Base-by-base conservation (phyloP, 345 rosid species). In the Streptanthus diversifolius region DNA sequence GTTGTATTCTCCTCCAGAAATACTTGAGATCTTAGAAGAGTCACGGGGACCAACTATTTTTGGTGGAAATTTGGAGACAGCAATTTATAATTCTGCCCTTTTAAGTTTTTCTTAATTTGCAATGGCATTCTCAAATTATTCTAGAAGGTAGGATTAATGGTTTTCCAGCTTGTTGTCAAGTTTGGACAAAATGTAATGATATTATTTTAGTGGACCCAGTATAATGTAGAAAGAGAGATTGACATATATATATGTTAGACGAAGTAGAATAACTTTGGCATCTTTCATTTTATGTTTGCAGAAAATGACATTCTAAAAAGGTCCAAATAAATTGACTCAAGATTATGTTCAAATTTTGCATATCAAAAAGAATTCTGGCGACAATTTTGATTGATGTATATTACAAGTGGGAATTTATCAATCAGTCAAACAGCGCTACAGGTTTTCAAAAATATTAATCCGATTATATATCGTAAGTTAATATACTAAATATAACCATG, bases 291-390 rank as follows among this genome's bases (percentile, higher is more conserved):
- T 52, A 68, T 41, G 24, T 43, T 61, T 52, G 41, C 33, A 41
- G 74, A 68, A 75, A 75, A 68, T 25, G 74, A 67, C 63, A 53
- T 75, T 61, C 79, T 67, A 40, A 60, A 74, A 51, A 41, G 15
- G 47, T 48, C 53, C 53, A 66, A 67, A 60, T 60, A 67, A 60
- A 60, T 40, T 32, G 48, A 51, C 73, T 36, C 30, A 7, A 67
- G 47, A 19, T 47, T 48, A 66, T 74, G 47, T 40, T 39, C 40
- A 51, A 7, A 7, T 10, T 40, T 33, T 44, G 12, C 35, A 29
- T 21, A 37, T 37, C 53, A 21, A 11, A 19, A 56, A 27, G 18
- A 29, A 37, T 22, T 21, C 3, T 47, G 18, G 43, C 44, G 55
- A 66, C 78, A 47, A 45, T 21, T 29, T 63, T 49, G 55, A 49